Evolutionary conservation across 495 filamentous ascomycete species (phyloP).

Genomic region (Neurospora africana): DNA sequence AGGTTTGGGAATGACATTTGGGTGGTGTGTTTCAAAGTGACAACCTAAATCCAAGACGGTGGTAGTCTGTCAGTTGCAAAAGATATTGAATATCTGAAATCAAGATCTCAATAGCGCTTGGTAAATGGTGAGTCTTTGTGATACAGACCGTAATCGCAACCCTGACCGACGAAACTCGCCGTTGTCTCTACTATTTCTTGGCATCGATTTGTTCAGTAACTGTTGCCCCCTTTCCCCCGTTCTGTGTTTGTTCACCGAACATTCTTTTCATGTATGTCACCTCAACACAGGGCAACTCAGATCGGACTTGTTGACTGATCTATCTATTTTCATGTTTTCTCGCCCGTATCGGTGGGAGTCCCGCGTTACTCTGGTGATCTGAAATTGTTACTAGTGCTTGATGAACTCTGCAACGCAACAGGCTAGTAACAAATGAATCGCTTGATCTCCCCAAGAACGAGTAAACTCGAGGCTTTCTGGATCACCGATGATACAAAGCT

Average conservation of each 20-base stretch:
- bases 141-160: neutral
- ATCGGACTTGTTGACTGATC: neutral
- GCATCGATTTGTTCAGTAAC: neutral
- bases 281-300: neutral
- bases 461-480: neutral
- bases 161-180: neutral
- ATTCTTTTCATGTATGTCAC: neutral
- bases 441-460: neutral
- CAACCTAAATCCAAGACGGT: neutral
- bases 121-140: neutral
- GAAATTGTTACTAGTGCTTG: neutral
- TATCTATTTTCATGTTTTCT: neutral
- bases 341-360: neutral
- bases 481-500: neutral
- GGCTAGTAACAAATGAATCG: neutral
- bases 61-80: neutral
- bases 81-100: neutral
- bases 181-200: neutral
- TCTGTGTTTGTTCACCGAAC: neutral
- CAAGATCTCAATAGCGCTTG: neutral
- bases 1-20: neutral
- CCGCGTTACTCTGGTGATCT: neutral
- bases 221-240: neutral
- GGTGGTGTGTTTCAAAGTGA: neutral
- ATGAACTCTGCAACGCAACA: neutral